Evolutionary conservation across 2,329 filamentous ascomycete genomes (phyloP).

Genomic region (Phialocephala sp.): DNA sequence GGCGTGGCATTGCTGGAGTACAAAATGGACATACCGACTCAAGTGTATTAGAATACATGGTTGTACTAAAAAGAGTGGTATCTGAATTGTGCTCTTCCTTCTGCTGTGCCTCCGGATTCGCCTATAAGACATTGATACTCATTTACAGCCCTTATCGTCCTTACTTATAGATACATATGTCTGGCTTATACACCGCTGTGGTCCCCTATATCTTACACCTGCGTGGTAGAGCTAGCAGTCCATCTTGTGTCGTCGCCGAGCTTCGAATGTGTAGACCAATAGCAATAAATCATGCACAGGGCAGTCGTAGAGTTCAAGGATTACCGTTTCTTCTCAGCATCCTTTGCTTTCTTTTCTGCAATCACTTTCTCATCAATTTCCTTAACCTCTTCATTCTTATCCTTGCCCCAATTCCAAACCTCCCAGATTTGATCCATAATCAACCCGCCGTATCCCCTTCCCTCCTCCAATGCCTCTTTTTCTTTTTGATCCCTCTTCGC

Average conservation of each 20-base stretch:
- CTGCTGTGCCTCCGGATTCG: too few relatives aligned
- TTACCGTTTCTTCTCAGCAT: conserved; percentile 22
- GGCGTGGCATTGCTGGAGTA: conserved; percentile 17
- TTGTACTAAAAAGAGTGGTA: neutral
- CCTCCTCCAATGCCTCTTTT: conserved; percentile 43
- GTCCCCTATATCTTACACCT: too few relatives aligned
- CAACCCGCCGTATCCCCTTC: conserved; percentile 48
- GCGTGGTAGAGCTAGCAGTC: too few relatives aligned
- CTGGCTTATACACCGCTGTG: too few relatives aligned
- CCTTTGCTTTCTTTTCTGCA: conserved; percentile 26
- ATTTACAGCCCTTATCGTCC: too few relatives aligned
- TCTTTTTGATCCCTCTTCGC: conserved; percentile 42
- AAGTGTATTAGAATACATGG: neutral
- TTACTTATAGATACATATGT: too few relatives aligned
- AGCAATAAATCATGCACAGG: too few relatives aligned
- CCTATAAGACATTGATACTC: too few relatives aligned
- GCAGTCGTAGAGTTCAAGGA: too few relatives aligned
- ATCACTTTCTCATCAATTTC: conserved; percentile 37
- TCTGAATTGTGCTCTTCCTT: neutral
- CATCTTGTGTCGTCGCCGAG: too few relatives aligned
- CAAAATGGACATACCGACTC: conserved; percentile 7
- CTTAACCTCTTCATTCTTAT: conserved; percentile 42
- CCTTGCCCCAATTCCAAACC: conserved; percentile 52
- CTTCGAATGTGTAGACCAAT: too few relatives aligned
- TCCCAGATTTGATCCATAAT: conserved; percentile 54